These are phyloP conservation scores for Tephrocybe rancida DNA, from an alignment of 768 basidiomycete species.

Conservation along the genomic window DNA sequence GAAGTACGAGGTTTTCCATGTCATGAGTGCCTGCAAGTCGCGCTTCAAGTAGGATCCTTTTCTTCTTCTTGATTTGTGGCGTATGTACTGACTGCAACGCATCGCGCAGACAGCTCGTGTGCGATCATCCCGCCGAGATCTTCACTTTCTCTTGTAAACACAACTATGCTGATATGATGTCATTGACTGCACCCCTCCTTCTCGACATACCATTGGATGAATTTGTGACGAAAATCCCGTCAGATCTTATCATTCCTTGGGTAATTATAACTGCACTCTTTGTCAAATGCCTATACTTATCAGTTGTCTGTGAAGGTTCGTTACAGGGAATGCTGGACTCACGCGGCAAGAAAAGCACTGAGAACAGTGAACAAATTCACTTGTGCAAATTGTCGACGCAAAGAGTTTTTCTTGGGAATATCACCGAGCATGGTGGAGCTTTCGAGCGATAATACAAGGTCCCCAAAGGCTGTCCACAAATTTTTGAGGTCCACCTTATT, in stretches of 20 bases:
- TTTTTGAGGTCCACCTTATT: too few species aligned
- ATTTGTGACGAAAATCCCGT: background rate
- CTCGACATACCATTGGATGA: constrained; percentile 2
- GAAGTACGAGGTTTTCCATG: constrained; percentile 8
- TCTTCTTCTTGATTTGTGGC: background rate
- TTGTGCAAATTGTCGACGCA: too few species aligned
- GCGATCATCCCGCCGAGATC: constrained; percentile 12
- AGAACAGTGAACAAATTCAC: too few species aligned
- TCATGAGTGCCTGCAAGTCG: background rate
- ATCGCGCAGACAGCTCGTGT: constrained; percentile 2
- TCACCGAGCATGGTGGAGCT: too few species aligned
- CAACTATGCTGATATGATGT: constrained; percentile 5
- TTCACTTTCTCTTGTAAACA: constrained; percentile 13
- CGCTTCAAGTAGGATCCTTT: constrained; percentile 10
- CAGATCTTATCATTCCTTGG: background rate
- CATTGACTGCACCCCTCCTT: background rate
- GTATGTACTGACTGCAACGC: background rate
- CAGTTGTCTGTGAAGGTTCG: background rate
- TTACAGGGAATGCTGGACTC: background rate
- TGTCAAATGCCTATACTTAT: background rate
- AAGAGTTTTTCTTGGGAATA: too few species aligned
- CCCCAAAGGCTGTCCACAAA: background rate
- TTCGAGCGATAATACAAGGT: background rate
- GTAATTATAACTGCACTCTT: background rate
- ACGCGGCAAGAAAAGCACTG: background rate